These are phyloP conservation scores for Apiospora hydei DNA, from an alignment of 2,329 filamentous ascomycete genomes.

Conservation along the genomic window DNA sequence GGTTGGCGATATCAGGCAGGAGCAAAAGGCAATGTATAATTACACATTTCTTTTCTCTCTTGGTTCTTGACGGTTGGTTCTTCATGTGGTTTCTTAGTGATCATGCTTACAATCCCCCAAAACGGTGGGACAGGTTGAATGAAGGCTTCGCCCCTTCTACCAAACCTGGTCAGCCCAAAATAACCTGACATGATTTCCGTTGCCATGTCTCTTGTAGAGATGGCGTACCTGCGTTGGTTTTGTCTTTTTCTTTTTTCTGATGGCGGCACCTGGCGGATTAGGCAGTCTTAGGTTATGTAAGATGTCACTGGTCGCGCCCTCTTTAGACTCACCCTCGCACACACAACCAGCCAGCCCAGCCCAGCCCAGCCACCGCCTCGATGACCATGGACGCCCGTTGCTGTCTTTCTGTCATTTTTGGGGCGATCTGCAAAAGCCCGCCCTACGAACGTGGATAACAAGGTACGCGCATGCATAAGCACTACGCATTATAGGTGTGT, in stretches of 20 bases:
- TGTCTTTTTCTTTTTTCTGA: not conserved
- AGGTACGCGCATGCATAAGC: not conserved
- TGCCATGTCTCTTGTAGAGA: not conserved
- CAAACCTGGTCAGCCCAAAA: not conserved
- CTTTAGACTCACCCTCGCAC: not conserved
- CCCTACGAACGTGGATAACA: not conserved
- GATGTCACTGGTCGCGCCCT: not conserved
- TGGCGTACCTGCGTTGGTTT: conserved; percentile 8
- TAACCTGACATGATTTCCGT: not conserved
- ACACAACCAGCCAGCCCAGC: not conserved
- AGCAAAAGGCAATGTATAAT: not conserved
- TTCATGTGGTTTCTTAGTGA: not conserved
- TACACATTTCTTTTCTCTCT: not conserved
- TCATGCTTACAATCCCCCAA: not conserved
- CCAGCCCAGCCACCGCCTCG: not conserved
- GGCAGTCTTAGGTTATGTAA: not conserved
- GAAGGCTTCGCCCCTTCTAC: not conserved
- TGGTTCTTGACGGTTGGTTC: not conserved
- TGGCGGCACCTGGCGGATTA: not conserved
- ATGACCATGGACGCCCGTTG: not conserved
- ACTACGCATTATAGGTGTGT: not conserved
- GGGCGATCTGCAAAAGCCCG: not conserved
- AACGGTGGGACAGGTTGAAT: not conserved
- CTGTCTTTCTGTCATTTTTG: not conserved
- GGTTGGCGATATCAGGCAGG: not conserved